These are phyloP conservation scores for Eucalyptus microcorys DNA, from an alignment of 345 rosid genomes.

Conservation along the genomic window DNA sequence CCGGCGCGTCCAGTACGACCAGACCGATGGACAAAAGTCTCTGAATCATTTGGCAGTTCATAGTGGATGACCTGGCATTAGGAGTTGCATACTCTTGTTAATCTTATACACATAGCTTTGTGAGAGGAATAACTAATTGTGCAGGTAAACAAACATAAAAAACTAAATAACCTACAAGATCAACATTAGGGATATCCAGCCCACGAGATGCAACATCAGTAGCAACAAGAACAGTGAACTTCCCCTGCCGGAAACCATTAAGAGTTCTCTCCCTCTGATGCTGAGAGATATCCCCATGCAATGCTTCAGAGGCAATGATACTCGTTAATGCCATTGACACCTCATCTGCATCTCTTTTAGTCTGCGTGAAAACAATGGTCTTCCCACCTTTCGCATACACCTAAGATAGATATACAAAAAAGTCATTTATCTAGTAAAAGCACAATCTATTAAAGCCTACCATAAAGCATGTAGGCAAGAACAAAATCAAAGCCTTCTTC, in stretches of 20 bases:
- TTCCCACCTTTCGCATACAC: slow-evolving; percentile 97
- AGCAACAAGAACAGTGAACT: slow-evolving; percentile 95
- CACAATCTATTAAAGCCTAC: neutral
- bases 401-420: slow-evolving; percentile 15
- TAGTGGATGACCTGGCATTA: slow-evolving; percentile 71
- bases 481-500: neutral
- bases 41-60: slow-evolving; percentile 96
- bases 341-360: slow-evolving; percentile 95
- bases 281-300: slow-evolving; percentile 98
- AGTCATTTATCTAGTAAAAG: neutral
- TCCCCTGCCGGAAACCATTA: slow-evolving; percentile 88
- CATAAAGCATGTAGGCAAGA: neutral
- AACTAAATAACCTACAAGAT: slow-evolving; percentile 43
- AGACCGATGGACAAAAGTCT: slow-evolving; percentile 98
- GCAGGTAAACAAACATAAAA: neutral
- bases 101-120: neutral
- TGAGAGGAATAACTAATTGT: neutral
- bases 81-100: neutral
- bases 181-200: slow-evolving; percentile 96
- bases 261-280: slow-evolving; percentile 99
- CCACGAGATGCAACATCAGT: slow-evolving; percentile 98
- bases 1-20: slow-evolving; percentile 99
- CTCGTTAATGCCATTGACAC: slow-evolving; percentile 69
- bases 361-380: slow-evolving; percentile 94
- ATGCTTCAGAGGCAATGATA: slow-evolving; percentile 89